Evolutionary conservation across 1,284 basidiomycete species (phyloP).

Genomic region (Cerrena zonata): DNA sequence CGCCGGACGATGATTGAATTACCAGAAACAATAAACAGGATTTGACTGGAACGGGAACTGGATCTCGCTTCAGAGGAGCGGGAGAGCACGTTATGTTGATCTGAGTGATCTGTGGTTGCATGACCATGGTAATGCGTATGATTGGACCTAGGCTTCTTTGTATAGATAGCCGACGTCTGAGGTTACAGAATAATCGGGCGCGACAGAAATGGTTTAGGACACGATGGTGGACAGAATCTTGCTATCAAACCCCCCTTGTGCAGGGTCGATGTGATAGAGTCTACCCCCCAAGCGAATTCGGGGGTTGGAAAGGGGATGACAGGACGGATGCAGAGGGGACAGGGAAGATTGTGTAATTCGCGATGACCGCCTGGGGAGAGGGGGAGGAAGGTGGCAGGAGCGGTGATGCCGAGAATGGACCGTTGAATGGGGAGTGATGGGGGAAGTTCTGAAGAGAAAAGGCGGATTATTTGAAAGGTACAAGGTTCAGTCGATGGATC

Average conservation of each 20-base stretch:
- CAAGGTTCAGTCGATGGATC: background rate
- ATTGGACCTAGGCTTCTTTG: too few species aligned
- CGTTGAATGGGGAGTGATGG: background rate
- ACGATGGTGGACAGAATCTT: slow-evolving; percentile 10
- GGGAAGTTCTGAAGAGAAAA: background rate
- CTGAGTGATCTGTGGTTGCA: too few species aligned
- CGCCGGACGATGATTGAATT: background rate
- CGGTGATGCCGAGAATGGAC: slow-evolving; percentile 3
- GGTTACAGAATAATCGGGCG: too few species aligned
- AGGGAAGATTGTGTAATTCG: background rate
- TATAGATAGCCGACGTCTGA: background rate
- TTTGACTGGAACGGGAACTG: too few species aligned
- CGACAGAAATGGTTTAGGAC: background rate
- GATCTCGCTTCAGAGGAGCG: too few species aligned
- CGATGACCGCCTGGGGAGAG: background rate
- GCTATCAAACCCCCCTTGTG: slow-evolving; percentile 6
- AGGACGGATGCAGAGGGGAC: background rate
- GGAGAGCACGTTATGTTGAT: too few species aligned
- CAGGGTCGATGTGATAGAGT: slow-evolving; percentile 11
- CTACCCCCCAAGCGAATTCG: background rate
- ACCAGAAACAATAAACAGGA: too few species aligned
- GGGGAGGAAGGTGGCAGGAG: background rate
- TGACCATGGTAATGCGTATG: too few species aligned
- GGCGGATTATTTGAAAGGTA: too few species aligned
- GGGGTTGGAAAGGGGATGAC: background rate